Percentiles rank a stretch among this genome's conserved stretches.
Evolutionary conservation across 352 stramenopile genomes (phyloP).

Genomic region (Pythium brachiatum): DNA sequence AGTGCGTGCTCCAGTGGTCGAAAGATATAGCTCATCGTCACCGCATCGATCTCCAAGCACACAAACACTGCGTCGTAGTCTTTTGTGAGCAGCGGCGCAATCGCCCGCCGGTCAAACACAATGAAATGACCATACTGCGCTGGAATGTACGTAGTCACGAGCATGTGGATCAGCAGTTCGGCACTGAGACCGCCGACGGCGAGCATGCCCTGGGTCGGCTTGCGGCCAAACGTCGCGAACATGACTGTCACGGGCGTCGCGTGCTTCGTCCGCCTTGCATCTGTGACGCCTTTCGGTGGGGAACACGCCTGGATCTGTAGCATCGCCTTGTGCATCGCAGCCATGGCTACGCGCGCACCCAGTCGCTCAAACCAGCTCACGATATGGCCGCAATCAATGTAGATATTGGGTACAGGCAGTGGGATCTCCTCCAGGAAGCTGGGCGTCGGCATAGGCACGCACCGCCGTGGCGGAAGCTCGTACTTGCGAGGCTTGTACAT

Average conservation of each 20-base stretch:
- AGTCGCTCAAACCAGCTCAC: slow-evolving; percentile 71
- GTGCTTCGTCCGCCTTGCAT: slow-evolving; percentile 76
- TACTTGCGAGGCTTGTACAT: slow-evolving; percentile 87
- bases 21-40: slow-evolving; percentile 51
- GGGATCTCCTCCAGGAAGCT: slow-evolving; percentile 73
- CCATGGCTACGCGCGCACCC: slow-evolving; percentile 43
- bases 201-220: slow-evolving; percentile 75
- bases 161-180: slow-evolving; percentile 88
- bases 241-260: slow-evolving; percentile 78
- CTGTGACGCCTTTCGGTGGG: slow-evolving; percentile 47
- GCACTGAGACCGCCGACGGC: slow-evolving; percentile 81
- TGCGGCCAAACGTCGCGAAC: slow-evolving; percentile 89
- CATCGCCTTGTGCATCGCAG: slow-evolving; percentile 51
- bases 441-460: slow-evolving; percentile 84
- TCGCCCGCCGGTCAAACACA: slow-evolving; percentile 73
- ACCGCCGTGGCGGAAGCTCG: slow-evolving; percentile 70
- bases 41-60: slow-evolving; percentile 46
- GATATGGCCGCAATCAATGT: slow-evolving; percentile 59
- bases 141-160: slow-evolving; percentile 90
- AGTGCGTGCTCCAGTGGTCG: slow-evolving; percentile 86
- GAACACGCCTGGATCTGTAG: slow-evolving; percentile 72
- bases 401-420: slow-evolving; percentile 64
- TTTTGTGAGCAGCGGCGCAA: slow-evolving; percentile 42
- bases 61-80: slow-evolving; percentile 45
- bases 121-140: slow-evolving; percentile 92